Evolutionary conservation across 1,284 basidiomycete species (phyloP).

Genomic region (Ceratobasidium sp.): DNA sequence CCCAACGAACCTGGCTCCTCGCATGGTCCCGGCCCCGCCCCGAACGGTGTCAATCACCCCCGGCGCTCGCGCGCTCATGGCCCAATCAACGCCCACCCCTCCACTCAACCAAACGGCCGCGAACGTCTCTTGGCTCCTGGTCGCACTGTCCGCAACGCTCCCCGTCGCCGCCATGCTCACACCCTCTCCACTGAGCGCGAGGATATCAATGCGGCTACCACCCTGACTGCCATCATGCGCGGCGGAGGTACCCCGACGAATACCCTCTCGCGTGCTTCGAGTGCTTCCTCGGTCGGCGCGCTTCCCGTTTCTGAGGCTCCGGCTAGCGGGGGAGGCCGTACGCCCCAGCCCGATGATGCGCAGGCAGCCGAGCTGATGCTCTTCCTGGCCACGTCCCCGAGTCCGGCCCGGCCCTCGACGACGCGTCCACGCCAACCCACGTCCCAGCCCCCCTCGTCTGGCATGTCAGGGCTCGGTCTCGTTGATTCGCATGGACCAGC

Average conservation of each 20-base stretch:
- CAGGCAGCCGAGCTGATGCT: constrained; percentile 82
- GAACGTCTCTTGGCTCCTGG: constrained; percentile 37
- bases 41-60: constrained; percentile 49
- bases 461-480: constrained; percentile 59
- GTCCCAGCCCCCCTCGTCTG: constrained; percentile 63
- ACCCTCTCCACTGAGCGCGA: constrained; percentile 40
- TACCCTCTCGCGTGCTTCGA: constrained; percentile 57
- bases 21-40: constrained; percentile 37
- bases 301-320: neutral
- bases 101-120: constrained; percentile 34
- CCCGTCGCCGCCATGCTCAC: constrained; percentile 54
- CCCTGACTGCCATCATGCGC: constrained; percentile 69
- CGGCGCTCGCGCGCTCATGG: constrained; percentile 48
- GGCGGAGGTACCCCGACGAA: constrained; percentile 25
- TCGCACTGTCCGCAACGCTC: constrained; percentile 40
- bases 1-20: constrained; percentile 29
- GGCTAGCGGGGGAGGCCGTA: constrained; percentile 10
- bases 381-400: constrained; percentile 79
- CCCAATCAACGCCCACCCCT: constrained; percentile 2
- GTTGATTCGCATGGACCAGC: constrained; percentile 46
- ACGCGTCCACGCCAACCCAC: constrained; percentile 50
- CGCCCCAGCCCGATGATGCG: constrained; percentile 57
- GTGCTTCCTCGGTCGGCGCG: constrained; percentile 20
- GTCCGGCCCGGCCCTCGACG: constrained; percentile 58
- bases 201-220: constrained; percentile 80